Conservation (phyloP, 306 rosid genomes). For the Sicyos baderoa region DNA sequence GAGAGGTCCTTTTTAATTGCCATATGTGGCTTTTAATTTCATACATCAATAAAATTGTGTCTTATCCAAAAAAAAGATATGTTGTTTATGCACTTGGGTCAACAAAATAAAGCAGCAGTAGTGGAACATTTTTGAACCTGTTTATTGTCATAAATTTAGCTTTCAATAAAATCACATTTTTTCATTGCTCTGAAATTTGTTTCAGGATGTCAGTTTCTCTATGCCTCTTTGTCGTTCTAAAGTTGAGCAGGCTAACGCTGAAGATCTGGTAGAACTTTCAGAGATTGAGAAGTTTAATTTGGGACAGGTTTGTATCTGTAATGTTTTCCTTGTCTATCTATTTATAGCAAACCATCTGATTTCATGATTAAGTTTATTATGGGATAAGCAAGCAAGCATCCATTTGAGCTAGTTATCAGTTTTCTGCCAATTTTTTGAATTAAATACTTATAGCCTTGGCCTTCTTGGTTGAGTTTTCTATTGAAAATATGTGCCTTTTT, state of each 20-base stretch:
- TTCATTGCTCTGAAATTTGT: slow-evolving; percentile 18
- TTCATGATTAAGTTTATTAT: no score
- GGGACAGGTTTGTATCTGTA: slow-evolving; percentile 63
- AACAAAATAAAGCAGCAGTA: neutral
- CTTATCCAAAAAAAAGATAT: no score
- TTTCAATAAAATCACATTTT: neutral
- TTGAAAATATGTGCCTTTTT: slow-evolving; percentile 16
- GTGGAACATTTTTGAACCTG: neutral
- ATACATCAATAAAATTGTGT: no score
- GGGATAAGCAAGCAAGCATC: no score
- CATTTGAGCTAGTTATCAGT: no score
- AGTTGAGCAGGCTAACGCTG: slow-evolving; percentile 66
- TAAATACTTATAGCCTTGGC: neutral
- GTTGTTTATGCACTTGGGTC: neutral
- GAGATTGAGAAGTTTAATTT: slow-evolving; percentile 86
- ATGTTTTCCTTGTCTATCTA: neutral
- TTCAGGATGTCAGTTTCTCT: slow-evolving; percentile 71
- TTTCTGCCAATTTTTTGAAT: no score
- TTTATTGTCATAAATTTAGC: neutral
- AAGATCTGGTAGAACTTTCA: slow-evolving; percentile 83
- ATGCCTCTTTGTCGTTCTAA: slow-evolving; percentile 92
- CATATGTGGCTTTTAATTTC: no score
- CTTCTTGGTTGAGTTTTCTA: slow-evolving; percentile 6
- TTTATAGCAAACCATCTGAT: neutral
- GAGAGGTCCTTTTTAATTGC: no score